Evolutionary conservation across 228 moss, liverwort and hornwort species (phyloP), one percentile per base, ranked within the genome.

Genomic region (Sphagnum magellanicum): DNA sequence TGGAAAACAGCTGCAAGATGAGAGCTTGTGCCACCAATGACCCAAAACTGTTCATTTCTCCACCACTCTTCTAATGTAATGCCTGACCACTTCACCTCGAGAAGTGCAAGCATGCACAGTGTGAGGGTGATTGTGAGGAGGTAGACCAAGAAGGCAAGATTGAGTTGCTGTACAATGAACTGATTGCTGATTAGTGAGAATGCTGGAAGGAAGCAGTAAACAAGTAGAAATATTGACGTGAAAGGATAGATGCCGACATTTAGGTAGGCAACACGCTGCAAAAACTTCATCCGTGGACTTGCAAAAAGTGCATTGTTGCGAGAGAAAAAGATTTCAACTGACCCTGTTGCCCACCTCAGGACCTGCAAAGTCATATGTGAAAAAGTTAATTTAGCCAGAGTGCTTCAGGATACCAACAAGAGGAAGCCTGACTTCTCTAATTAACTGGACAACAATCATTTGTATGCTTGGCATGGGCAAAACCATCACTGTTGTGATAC

Each of bases 31-130:
- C 84, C 84, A 0, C 84, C 84, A 55, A 84, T 84, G 61, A 84
- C 84, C 86, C 86, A 86, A 57, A 86, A 86, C 72, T 86, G 86
- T 75, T 86, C 86, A 50, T 86, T 86, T 8, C 86, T 80, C 86
- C 86, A 86, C 86, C 86, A 86, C 59, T 86, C 86, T 70, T 86
- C 86, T 6, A 86, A 12, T 0, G 86, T 80, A 49, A 86, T 86
- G 16, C 76, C 81, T 1, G 86, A 74, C 86, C 86, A 86, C 74
- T 86, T 86, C 16, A 86, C 86, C 55, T 86, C 86, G 0, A 86
- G 83, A 50, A 86, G 77, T 5, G 86, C 86, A 8, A 86, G 83
- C 67, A 86, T 67, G 72, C 82, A 86, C 13, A 86, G 50, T 9
- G 86, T 83, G 48, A 86, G 66, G 48, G 78, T 83, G 73, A 86